Conservation (phyloP, 2,329 filamentous ascomycete species). For the Botrytis cinerea region DNA sequence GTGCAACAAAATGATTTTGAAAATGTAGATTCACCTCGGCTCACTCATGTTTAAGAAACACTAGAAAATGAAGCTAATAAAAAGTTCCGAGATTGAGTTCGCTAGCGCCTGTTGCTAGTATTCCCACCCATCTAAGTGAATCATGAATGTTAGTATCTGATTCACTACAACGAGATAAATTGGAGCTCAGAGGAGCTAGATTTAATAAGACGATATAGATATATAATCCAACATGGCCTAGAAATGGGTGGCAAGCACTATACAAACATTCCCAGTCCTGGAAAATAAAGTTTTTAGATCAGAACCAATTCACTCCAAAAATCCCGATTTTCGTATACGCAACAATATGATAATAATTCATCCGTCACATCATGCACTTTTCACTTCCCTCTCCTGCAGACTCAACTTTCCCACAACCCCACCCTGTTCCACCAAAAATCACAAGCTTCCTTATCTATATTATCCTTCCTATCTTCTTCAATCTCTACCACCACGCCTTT, state of each 20-base stretch:
- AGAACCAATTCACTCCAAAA: background rate
- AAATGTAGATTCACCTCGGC: background rate
- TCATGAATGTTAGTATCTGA: background rate
- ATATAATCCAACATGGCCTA: background rate
- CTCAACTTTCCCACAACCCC: constrained; percentile 41
- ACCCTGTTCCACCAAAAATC: constrained; percentile 63
- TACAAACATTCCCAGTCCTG: background rate
- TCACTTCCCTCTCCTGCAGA: background rate
- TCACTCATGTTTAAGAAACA: background rate
- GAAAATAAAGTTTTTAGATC: background rate
- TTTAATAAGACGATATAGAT: too few relatives aligned
- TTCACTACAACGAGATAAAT: background rate
- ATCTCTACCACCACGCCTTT: constrained; percentile 49
- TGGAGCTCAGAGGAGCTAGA: background rate
- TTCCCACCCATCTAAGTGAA: background rate
- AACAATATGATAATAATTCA: background rate
- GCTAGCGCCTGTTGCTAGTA: background rate
- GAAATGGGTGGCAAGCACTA: background rate
- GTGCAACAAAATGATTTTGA: background rate
- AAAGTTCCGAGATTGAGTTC: background rate
- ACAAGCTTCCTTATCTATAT: constrained; percentile 52
- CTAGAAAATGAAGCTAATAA: background rate
- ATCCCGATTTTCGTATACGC: background rate
- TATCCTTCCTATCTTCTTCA: constrained; percentile 40
- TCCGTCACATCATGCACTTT: background rate